Base-by-base conservation (phyloP, 2,329 filamentous ascomycete genomes). In the Pezizomycotina sp. region DNA sequence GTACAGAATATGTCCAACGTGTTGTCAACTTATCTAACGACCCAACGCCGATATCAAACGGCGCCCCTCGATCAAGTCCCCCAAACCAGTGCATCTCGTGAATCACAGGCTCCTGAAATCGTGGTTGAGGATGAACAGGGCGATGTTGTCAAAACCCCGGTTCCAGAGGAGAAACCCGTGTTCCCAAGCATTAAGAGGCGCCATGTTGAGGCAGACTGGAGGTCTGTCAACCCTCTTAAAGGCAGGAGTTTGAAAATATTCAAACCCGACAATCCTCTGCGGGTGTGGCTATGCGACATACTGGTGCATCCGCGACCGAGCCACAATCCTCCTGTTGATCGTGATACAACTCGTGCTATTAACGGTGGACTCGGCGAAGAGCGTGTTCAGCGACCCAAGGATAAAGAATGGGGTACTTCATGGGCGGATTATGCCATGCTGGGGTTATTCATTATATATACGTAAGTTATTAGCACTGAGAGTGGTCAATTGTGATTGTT, bases 11-110 rank as follows among this genome's bases (percentile, higher is more conserved):
- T 98, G 73, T 95, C 91, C 84, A 93, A 60, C 81, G 89, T 62
- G 84, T 98, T 37, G 89, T 98, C 53, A 95, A 95, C 53, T 70
- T 98, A 50, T 92, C 83, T 58, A 92, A 92, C 54, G 89, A 95
- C 18, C 47, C 3, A 49, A 50, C 52, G 77, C 76, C 4, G 81
- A 93, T 50, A 62, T 80, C 13, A 65, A 84, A 10, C 82, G 92
- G 55, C 73, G 77, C 45, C 73, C 41, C 8, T 44, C 41, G 3
- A 22, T 44, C n/a, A 70, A 33, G 65, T 74, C 15, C 66, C 71
- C 74, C 61, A 49, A 64, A 60, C 48, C 67, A 57, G 53, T 62
- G 46, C 52, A 68, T 60, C 52, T 68, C 54, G 53, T 56, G 70
- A 36, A 64, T 23, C 56, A 51, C 4, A 56, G 52, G 32, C 52